phyloP scores from a whole-genome alignment of 768 basidiomycete species.

The Glaciozyma martinii region DNA sequence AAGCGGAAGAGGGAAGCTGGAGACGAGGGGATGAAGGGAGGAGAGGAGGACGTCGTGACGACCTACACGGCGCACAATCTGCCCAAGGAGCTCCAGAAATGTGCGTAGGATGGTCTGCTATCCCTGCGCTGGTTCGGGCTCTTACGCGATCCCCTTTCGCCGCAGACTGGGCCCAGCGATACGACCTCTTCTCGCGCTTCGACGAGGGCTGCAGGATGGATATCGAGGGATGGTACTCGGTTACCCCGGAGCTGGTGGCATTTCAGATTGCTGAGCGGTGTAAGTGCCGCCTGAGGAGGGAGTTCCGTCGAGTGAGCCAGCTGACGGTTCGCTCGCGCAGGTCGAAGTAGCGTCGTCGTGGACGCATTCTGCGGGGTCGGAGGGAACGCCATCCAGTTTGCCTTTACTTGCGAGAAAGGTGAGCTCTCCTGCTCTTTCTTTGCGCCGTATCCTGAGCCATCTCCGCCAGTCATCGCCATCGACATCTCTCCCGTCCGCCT shows the following conservation, averaged over 20 bases:
- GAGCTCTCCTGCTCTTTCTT: conserved; percentile 30
- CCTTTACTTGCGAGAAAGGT: conserved; percentile 91
- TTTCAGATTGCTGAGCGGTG: conserved; percentile 87
- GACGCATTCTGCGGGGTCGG: conserved; percentile 98
- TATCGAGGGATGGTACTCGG: conserved; percentile 87
- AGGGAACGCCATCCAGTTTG: conserved; percentile 95
- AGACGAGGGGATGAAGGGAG: background rate
- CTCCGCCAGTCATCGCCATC: conserved; percentile 71
- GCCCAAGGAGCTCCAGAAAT: conserved; percentile 29
- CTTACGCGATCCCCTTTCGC: background rate
- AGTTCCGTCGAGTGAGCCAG: background rate
- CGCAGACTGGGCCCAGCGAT: conserved; percentile 76
- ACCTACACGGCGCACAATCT: conserved; percentile 8
- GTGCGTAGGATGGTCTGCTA: conserved; percentile 5
- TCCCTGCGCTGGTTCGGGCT: background rate
- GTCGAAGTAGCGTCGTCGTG: conserved; percentile 59
- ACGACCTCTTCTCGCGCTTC: conserved; percentile 63
- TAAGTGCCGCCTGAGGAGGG: conserved; percentile 32
- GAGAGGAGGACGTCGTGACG: conserved; percentile 9
- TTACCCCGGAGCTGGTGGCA: conserved; percentile 90
- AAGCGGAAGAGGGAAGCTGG: background rate
- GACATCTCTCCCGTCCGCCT: conserved; percentile 78
- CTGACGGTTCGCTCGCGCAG: conserved; percentile 36
- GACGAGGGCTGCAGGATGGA: conserved; percentile 77
- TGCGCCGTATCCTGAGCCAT: background rate